phyloP scores from a whole-genome alignment of 331 rosid species.

The Rhamnella rubrinervis region DNA sequence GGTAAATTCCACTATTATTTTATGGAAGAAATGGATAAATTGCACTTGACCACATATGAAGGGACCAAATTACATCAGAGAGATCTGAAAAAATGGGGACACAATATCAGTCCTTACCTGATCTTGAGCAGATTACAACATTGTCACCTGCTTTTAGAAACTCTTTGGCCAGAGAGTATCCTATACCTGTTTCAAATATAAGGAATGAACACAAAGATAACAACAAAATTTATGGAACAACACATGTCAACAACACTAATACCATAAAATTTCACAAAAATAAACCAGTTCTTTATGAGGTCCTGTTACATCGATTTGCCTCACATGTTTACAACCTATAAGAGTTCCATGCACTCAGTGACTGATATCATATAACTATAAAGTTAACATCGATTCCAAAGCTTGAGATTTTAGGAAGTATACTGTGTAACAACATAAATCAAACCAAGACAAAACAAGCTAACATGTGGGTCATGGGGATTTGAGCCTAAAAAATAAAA shows the following conservation, averaged over 20 bases:
- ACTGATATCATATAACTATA: too few species aligned
- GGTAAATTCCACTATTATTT: too few species aligned
- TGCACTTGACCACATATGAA: neutral
- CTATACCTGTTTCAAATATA: constrained; percentile 63
- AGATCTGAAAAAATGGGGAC: constrained; percentile 7
- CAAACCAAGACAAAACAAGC: too few species aligned
- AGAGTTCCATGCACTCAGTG: too few species aligned
- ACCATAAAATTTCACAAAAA: neutral
- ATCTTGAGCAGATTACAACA: constrained; percentile 76
- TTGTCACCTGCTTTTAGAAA: constrained; percentile 88
- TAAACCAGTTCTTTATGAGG: neutral
- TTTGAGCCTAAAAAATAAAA: too few species aligned
- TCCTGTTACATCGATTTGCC: neutral
- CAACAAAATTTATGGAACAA: neutral
- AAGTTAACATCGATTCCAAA: too few species aligned
- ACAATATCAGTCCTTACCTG: constrained; percentile 42
- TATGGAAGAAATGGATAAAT: too few species aligned
- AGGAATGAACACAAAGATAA: neutral
- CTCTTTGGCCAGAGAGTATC: constrained; percentile 78
- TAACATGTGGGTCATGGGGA: too few species aligned
- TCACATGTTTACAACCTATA: neutral
- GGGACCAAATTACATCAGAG: constrained; percentile 12
- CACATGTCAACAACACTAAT: neutral
- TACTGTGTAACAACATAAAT: too few species aligned
- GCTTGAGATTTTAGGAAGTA: too few species aligned